Evolutionary conservation across 345 rosid genomes (phyloP).

Genomic region (Bruguiera gymnorhiza): DNA sequence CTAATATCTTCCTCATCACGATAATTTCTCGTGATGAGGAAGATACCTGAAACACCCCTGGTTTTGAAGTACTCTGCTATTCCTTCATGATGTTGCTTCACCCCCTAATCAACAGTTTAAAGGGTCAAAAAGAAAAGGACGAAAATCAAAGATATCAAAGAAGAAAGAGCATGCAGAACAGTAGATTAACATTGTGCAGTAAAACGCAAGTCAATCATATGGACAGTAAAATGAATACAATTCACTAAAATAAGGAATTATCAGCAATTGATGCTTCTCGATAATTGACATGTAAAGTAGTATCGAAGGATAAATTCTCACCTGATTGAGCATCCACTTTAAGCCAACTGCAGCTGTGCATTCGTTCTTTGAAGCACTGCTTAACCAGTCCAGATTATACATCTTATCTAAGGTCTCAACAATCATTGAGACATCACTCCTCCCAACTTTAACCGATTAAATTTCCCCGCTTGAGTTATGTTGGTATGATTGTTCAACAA

Average conservation of each 20-base stretch:
- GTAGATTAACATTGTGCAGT: too few species aligned
- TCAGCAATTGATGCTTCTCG: neutral
- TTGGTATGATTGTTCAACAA: conserved; percentile 86
- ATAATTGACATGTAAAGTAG: neutral
- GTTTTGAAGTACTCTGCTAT: conserved; percentile 81
- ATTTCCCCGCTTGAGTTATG: conserved; percentile 94
- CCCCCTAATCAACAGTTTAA: conserved; percentile 47
- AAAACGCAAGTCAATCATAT: neutral
- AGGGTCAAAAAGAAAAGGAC: neutral
- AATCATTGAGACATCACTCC: conserved; percentile 68
- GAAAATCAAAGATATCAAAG: neutral
- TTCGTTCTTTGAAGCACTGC: conserved; percentile 94
- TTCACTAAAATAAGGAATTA: neutral
- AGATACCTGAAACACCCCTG: conserved; percentile 77
- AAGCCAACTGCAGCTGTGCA: conserved; percentile 95
- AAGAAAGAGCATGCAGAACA: neutral
- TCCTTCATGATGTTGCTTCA: conserved; percentile 74
- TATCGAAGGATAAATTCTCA: conserved; percentile 20
- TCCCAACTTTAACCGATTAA: conserved; percentile 81
- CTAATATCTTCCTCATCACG: conserved; percentile 8
- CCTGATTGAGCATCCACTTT: conserved; percentile 99
- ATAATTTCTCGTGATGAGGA: conserved; percentile 55
- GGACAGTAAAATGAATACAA: neutral
- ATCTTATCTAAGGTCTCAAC: conserved; percentile 75
- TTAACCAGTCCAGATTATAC: conserved; percentile 84